Evolutionary conservation across 1,284 basidiomycete species (phyloP), one percentile per base, ranked within the genome.

Genomic region (Coniferiporia sulphurascens): DNA sequence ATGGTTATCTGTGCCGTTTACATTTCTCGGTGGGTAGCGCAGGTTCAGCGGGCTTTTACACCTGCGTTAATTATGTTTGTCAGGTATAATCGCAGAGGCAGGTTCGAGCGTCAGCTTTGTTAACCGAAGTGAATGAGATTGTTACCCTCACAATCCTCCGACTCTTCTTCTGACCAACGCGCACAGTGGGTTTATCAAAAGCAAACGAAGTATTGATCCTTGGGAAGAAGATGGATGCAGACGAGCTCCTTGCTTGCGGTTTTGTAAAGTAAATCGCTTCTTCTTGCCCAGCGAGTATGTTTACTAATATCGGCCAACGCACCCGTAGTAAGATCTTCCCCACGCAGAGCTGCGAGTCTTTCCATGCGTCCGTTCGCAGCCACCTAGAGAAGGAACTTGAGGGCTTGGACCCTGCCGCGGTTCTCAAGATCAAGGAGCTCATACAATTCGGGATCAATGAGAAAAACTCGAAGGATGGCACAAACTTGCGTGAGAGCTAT

Each of bases 151-250:
- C 22, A 17, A 41, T 21, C 27, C 13, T 22, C 34, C 2, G 36
- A 22, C 34, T 10, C 12, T 43, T 50, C 17, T 15, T 22, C 49
- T 68, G 22, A 12, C 35, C 32, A 10, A 36, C 52, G 12, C 17
- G 15, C 51, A 19, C 53, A 88, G 86, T 89, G 83, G 86, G 86
- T 13, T 67, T 84, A 17, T 78, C 81, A 3, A 82, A 78, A 64
- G 86, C 87, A 36, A 87, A 87, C 48, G 86, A 89, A 61, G 83
- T 81, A 1, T 74, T 89, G 7, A 71, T 89, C 3, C 85, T 83
- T 73, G 87, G 85, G 34, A 84, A 83, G 70, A 88, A 83, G 70
- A 81, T 85, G 66, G 74, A 69, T 3, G 82, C 84, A 0, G 74
- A 82, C 59, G 84, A 86, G 46, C 73, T 88, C 0, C 72, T 83